Evolutionary conservation across 441 rosid genomes (phyloP), one percentile per base, ranked within the genome.

Genomic region (Brassica balearica): DNA sequence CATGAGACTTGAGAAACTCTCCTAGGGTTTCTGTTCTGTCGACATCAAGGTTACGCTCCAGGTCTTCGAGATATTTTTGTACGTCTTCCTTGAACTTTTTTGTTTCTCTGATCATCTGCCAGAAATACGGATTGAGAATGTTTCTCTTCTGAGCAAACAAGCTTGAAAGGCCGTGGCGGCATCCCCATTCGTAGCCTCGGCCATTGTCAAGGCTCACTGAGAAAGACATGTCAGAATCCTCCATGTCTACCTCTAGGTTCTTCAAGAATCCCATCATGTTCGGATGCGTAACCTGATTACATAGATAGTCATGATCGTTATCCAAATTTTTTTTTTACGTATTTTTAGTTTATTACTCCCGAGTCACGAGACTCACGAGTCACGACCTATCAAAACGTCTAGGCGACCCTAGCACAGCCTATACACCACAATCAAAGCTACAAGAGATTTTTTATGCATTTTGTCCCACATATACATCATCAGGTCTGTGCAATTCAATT

Each of bases 181-280:
- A 86, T 53, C 98, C 98, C 98, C 98, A 93, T 83, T 93, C 97
- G 55, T 75, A 90, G 36, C 97, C 94, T 48, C 20, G 67, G 59
- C 97, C 95, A 14, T 82, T 66, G 2, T 92, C 90, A 58, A 93
- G 83, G 86, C 98, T 93, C 22, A 90, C 93, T 1, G 97, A 85
- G 77, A 93, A 89, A 12, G 98, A 91, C 98, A 92, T 89, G 62
- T 91, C 94, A 0, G 93, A 88, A 19, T 64, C 29, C 86, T 88
- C 97, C 95, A 90, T 84, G 0, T 90, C 98, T 36, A 89, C 85
- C 68, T 91, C 94, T 10, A 91, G 93, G 46, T 38, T 82, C 86
- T 92, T 93, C 34, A 90, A 92, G 60, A 93, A 80, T 65, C 89
- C 92, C 92, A 89, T 84, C 98, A 89, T 85, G 65, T 85, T 88